A percentile compares a stretch with the other conserved stretches of the same genome.
These are phyloP conservation scores for Triglochin maritima DNA, from an alignment of 106 monocot genomes.

Conservation along the genomic window DNA sequence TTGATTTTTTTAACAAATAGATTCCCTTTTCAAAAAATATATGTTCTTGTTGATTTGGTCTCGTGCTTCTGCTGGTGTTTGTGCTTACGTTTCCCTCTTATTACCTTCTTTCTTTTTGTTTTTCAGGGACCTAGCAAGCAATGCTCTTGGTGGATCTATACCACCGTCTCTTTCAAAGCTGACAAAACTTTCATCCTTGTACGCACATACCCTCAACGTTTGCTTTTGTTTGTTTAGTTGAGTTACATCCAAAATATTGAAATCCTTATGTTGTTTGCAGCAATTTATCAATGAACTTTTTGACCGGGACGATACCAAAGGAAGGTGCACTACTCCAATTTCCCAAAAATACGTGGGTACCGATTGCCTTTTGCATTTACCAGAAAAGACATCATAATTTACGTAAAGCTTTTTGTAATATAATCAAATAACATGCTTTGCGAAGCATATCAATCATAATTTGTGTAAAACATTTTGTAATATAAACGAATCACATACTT, in stretches of 20 bases:
- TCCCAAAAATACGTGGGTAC: constrained; percentile 65
- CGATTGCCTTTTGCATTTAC: constrained; percentile 1
- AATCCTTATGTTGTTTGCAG: constrained; percentile 19
- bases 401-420: neutral
- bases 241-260: too few species aligned
- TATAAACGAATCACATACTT: neutral
- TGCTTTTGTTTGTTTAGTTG: too few species aligned
- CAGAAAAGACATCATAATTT: neutral
- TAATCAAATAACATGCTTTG: neutral
- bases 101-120: neutral
- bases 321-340: constrained; percentile 53
- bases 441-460: neutral
- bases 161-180: constrained; percentile 68
- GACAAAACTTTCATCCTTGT: constrained; percentile 71
- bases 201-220: constrained; percentile 14
- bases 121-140: constrained; percentile 85
- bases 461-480: neutral
- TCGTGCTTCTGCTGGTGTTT: too few species aligned
- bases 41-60: too few species aligned
- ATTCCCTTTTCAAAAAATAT: too few species aligned
- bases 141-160: constrained; percentile 79
- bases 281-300: constrained; percentile 81
- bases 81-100: neutral
- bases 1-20: too few species aligned
- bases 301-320: constrained; percentile 68